These are phyloP conservation scores for Psilocybe mexicana DNA, from an alignment of 1,284 basidiomycete species.

Conservation along the genomic window DNA sequence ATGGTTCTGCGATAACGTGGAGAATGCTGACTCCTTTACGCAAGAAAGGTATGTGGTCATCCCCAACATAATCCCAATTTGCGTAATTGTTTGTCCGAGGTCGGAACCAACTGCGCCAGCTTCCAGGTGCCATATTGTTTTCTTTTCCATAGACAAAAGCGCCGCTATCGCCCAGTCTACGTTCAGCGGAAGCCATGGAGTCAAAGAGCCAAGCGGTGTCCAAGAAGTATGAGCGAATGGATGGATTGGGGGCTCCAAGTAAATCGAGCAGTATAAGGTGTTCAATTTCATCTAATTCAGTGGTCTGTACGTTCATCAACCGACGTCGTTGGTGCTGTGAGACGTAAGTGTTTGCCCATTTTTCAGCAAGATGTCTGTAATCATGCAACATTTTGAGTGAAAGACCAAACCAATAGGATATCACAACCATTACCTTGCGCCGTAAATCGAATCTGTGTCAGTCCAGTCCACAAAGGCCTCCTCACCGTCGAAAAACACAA, in stretches of 20 bases:
- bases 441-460: slow-evolving; percentile 89
- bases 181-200: slow-evolving; percentile 68
- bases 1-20: slow-evolving; percentile 90
- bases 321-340: slow-evolving; percentile 62
- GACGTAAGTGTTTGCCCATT: slow-evolving; percentile 77
- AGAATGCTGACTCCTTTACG: slow-evolving; percentile 83
- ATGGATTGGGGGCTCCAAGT: slow-evolving; percentile 73
- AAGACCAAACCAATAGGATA: background rate
- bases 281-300: slow-evolving; percentile 79
- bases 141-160: slow-evolving; percentile 51
- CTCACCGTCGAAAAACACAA: slow-evolving; percentile 99
- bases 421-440: slow-evolving; percentile 65
- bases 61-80: slow-evolving; percentile 73
- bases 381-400: slow-evolving; percentile 8
- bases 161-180: slow-evolving; percentile 61
- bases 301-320: slow-evolving; percentile 51
- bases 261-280: slow-evolving; percentile 91
- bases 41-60: slow-evolving; percentile 96
- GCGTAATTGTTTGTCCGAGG: slow-evolving; percentile 42
- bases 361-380: slow-evolving; percentile 78
- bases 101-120: slow-evolving; percentile 65
- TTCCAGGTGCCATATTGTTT: slow-evolving; percentile 41
- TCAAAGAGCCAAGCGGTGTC: slow-evolving; percentile 93
- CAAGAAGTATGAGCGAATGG: slow-evolving; percentile 78
- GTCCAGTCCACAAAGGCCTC: slow-evolving; percentile 96